phyloP scores from a whole-genome alignment of 2,329 filamentous ascomycete species.

The Colletotrichum lindemuthianum region DNA sequence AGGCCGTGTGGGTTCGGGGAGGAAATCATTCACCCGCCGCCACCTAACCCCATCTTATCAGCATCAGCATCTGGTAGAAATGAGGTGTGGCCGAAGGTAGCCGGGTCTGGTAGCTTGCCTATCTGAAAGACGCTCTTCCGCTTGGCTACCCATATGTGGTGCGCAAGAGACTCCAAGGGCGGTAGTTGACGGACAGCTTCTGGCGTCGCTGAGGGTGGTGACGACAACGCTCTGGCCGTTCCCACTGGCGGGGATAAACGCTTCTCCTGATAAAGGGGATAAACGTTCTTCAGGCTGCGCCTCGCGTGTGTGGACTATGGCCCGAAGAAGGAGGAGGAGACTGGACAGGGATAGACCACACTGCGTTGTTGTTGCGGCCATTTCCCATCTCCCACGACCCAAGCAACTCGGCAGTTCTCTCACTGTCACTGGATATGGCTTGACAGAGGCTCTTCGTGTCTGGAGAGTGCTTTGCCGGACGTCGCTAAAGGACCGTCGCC shows the following conservation, averaged over 20 bases:
- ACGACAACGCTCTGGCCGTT: background rate
- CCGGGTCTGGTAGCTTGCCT: slow-evolving; percentile 1
- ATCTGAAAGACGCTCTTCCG: slow-evolving; percentile 22
- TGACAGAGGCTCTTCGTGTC: background rate
- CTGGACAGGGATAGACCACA: background rate
- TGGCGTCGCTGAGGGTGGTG: slow-evolving; percentile 14
- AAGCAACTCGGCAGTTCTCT: slow-evolving; percentile 26
- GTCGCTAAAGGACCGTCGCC: slow-evolving; percentile 6
- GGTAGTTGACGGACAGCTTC: slow-evolving; percentile 19
- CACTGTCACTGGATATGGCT: background rate
- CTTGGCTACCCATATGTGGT: background rate
- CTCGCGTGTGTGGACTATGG: slow-evolving; percentile 5
- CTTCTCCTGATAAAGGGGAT: slow-evolving; percentile 20
- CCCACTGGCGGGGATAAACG: slow-evolving; percentile 19
- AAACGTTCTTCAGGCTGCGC: slow-evolving; percentile 29
- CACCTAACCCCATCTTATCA: slow-evolving; percentile 12
- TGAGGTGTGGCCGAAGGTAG: slow-evolving; percentile 25
- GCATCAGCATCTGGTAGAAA: slow-evolving; percentile 4
- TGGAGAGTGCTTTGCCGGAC: slow-evolving; percentile 36
- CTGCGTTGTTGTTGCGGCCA: no score
- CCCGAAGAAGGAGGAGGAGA: background rate
- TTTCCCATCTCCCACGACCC: slow-evolving; percentile 4
- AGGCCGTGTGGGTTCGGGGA: background rate
- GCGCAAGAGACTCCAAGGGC: slow-evolving; percentile 11
- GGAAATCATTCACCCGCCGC: slow-evolving; percentile 34